Conservation (phyloP, 495 filamentous ascomycete species). For the Penicillium cataractarum region DNA sequence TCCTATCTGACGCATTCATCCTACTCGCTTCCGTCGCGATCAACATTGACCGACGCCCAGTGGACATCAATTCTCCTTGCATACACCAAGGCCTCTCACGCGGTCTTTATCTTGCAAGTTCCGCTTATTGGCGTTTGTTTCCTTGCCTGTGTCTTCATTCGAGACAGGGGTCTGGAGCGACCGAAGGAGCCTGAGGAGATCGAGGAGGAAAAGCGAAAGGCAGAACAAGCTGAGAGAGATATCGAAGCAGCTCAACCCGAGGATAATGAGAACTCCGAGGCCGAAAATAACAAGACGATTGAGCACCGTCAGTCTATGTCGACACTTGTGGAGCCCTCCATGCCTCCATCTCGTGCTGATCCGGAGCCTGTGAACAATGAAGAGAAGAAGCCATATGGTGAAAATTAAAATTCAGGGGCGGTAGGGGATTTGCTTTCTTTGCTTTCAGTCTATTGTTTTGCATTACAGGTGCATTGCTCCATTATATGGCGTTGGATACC, state of each 20-base stretch:
- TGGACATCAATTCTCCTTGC: slow-evolving; percentile 49
- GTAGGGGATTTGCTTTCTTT: neutral
- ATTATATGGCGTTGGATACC: slow-evolving; percentile 23
- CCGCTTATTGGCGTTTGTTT: slow-evolving; percentile 59
- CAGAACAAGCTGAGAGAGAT: slow-evolving; percentile 24
- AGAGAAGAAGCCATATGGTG: slow-evolving; percentile 8
- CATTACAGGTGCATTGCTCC: slow-evolving; percentile 2
- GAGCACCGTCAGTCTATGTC: slow-evolving; percentile 26
- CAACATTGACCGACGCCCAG: slow-evolving; percentile 37
- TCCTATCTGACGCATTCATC: slow-evolving; percentile 44
- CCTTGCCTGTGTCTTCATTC: slow-evolving; percentile 53
- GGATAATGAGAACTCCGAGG: neutral
- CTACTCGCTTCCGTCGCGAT: slow-evolving; percentile 44
- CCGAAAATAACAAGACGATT: neutral
- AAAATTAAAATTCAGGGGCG: neutral
- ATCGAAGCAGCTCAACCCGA: slow-evolving; percentile 20
- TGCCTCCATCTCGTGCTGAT: slow-evolving; percentile 22
- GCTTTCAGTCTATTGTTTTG: neutral
- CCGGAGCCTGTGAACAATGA: neutral
- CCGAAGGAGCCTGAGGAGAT: slow-evolving; percentile 50
- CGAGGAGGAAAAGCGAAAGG: slow-evolving; percentile 33
- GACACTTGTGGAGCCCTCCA: slow-evolving; percentile 27
- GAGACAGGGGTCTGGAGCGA: slow-evolving; percentile 56
- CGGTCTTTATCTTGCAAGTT: slow-evolving; percentile 58
- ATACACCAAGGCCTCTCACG: slow-evolving; percentile 54